Evolutionary conservation across 2,329 filamentous ascomycete species (phyloP), one percentile per base, ranked within the genome.

Genomic region (Colletotrichum sp.): DNA sequence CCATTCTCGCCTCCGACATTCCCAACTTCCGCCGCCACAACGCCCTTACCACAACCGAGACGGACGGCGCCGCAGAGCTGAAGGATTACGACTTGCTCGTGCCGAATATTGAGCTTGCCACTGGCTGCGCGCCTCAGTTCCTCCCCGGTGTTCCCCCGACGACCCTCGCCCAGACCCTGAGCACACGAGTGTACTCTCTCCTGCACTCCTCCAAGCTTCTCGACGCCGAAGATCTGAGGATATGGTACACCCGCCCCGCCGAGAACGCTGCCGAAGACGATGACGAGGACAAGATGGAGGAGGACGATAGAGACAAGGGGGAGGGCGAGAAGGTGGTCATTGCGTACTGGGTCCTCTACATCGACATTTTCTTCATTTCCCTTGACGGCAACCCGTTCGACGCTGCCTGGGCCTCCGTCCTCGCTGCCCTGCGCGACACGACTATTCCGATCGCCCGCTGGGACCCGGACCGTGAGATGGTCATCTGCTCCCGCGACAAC

Each of bases 311-410:
- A n/a, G 77, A 78, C 7, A 79, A 76, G 24, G 52, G 61, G 5
- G 78, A 81, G 14, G 74, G 74, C 5, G 76, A 82, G 69, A 83
- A 83, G 43, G 82, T 85, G 74, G 84, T 96, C 13, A 96, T 94
- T 82, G 97, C 94, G 0, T 98, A 97, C 84, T 99, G 96, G 97
- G 93, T 95, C 12, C 91, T 99, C 24, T 98, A 98, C 84, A 94
- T 99, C 78, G 96, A 98, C 82, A 89, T 98, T n/a, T 91, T 98
- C 81, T 97, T 98, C 85, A 93, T 99, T 78, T 97, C 95, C 0
- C 92, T 98, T 65, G 96, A 98, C 78, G 96, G 96, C 7, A 98
- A 97, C 80, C 92, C 95, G 2, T 96, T 98, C 78, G 96, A 99
- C 81, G 94, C 95, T 1, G 95, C 95, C 0, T 98, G 96, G 96